Evolutionary conservation across 352 stramenopile species (phyloP), one percentile per base, ranked within the genome.

Genomic region (Globisporangium polare): DNA sequence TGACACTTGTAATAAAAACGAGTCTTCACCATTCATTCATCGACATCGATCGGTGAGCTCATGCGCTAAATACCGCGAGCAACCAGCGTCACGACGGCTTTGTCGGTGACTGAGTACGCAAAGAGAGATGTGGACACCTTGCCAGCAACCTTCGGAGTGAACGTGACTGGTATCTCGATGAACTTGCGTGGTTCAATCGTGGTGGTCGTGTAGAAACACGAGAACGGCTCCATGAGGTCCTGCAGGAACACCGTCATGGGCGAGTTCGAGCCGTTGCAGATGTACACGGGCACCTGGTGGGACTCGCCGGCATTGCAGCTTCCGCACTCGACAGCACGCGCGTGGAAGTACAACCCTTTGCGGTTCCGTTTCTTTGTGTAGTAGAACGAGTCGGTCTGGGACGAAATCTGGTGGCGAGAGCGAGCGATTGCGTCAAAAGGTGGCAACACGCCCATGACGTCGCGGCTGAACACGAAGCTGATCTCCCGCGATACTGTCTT

Each of bases 211-310:
- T 93, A 94, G 13, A 50, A 61, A 60, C 84, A 93, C 33, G 76
- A 83, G 54, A 93, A 95, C 4, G 86, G 86, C 9, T 88, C 78
- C 53, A 86, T 77, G 5, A 95, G 63, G 39, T 83, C 74, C 63
- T 94, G 84, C 51, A 95, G 65, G 58, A 95, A 92, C 18, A 95
- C 86, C 3, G 86, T 93, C 77, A 93, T 91, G 17, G 84, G 80
- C 41, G 68, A 50, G 37, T 83, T 88, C 22, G 84, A 90, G 39
- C 86, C 84, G 63, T 95, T 95, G 77, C 86, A 95, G 27, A 95
- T 80, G 61, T 91, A 93, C 31, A 95, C 84, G 17, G 84, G 80
- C 33, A 93, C 84, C 69, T 90, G 74, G 27, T 92, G 84, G 8
- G 74, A 89, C 61, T 91, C 79, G 26, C 81, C 83, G 41, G 94